Base-by-base conservation (phyloP, 805 yeast genomes). In the Komagataella mondaviorum region DNA sequence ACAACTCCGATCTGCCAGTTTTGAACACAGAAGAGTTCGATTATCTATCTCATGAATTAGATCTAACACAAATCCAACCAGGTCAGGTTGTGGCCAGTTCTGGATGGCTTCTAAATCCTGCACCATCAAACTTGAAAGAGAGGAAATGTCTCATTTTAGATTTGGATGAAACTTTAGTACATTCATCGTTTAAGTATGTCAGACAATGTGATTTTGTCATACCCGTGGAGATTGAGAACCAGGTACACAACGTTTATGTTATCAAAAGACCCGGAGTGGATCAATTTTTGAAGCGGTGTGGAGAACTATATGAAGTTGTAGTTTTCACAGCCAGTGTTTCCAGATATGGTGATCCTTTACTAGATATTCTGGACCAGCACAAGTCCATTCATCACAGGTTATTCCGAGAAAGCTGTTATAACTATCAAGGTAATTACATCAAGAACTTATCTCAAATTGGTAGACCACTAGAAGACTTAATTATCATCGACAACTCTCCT, bases 241-340 rank as follows among this genome's bases (percentile, higher is more conserved):
- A 87, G 64, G 75, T 83, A 36, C 98, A 93, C 66, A 91, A 88
- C 61, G 99, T 93, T 47, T 93, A 89, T 64, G 99, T 93, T 22
- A 89, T 90, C 52, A 93, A 93, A 63, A 78, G 99, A 60, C 99
- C 99, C 1, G 99, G 99, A 1, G 98, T 95, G 49, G 99, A 93
- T 67, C 95, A 88, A 63, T 93, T 93, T 61, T 72, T 93, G 71
- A 71, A 71, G 59, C 75, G 78, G 56, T 96, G 91, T 48, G 96
- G 97, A 23, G 75, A 87, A 63, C 65, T 90, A 60, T 93, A 76
- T 64, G 99, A 93, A 68, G 96, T 93, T 52, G 98, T 93, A 22
- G 96, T 93, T 3, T 93, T 93, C 67, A 93, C 99, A 0, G 99
- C 99, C 0, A 84, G 95, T 47, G 98, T 93, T 10, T 78, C 93